phyloP scores from a whole-genome alignment of 495 filamentous ascomycete species.

The Podospora fimiseda region DNA sequence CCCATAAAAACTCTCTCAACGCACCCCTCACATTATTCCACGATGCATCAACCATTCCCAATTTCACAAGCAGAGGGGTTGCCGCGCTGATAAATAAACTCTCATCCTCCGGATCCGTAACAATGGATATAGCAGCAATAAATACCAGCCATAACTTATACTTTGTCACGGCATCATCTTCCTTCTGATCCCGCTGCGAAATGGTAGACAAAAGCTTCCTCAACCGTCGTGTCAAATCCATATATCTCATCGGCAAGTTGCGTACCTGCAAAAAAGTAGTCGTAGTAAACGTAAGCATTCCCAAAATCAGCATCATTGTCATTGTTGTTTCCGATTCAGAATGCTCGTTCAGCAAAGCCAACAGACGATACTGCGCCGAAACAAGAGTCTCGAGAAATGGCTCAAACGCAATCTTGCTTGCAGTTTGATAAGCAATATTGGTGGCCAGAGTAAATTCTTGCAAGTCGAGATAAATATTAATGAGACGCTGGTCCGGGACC shows the following conservation, averaged over 20 bases:
- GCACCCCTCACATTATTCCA: conserved; percentile 7
- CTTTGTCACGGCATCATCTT: not conserved
- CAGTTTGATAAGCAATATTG: conserved; percentile 11
- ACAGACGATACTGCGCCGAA: conserved; percentile 16
- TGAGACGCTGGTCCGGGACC: conserved; percentile 2
- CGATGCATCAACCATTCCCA: not conserved
- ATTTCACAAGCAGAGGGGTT: not conserved
- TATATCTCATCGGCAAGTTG: conserved; percentile 3
- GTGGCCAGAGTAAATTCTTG: conserved; percentile 10
- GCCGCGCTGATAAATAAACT: not conserved
- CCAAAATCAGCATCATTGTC: not conserved
- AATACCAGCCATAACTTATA: conserved; percentile 16
- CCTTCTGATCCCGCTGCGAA: not conserved
- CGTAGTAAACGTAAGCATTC: conserved; percentile 18
- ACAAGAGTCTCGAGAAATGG: conserved; percentile 13
- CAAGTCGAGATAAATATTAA: conserved; percentile 10
- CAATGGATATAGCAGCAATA: conserved; percentile 9
- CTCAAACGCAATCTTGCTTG: conserved; percentile 1
- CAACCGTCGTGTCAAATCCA: conserved; percentile 5
- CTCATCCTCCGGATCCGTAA: not conserved
- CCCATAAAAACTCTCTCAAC: conserved; percentile 14
- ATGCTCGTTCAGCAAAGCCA: conserved; percentile 8
- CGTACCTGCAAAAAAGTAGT: conserved; percentile 12
- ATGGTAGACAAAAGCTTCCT: not conserved
- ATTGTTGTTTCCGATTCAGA: not conserved